phyloP scores from a whole-genome alignment of 2,329 filamentous ascomycete genomes.

The Penicillium verrucosum region DNA sequence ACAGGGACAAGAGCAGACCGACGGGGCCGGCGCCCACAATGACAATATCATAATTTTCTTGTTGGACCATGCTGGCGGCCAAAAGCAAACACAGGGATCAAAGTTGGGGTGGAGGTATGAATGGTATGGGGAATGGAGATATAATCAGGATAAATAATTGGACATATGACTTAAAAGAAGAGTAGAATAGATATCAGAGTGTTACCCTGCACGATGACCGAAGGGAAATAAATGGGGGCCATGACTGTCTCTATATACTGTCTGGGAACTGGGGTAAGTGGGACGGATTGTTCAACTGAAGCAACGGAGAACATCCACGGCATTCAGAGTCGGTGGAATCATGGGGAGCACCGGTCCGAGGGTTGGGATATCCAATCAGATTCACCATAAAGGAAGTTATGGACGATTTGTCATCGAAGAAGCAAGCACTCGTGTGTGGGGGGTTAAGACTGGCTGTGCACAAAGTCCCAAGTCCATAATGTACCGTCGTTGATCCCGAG shows the following conservation, averaged over 20 bases:
- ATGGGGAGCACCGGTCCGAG: conserved; percentile 16
- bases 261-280: conserved; percentile 19
- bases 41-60: conserved; percentile 64
- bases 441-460: neutral
- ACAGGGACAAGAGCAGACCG: conserved; percentile 81
- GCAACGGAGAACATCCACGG: conserved; percentile 33
- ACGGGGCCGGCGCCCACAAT: conserved; percentile 88
- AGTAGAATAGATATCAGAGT: neutral
- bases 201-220: conserved; percentile 8
- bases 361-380: conserved; percentile 9
- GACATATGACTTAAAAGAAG: neutral
- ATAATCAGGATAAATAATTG: neutral
- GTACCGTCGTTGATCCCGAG: conserved; percentile 27
- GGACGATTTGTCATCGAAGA: conserved; percentile 3
- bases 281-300: conserved; percentile 8
- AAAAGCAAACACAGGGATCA: neutral
- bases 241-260: conserved; percentile 29
- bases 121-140: neutral
- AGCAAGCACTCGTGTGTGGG: conserved; percentile 12
- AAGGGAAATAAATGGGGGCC: conserved; percentile 14
- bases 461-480: conserved; percentile 16
- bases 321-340: conserved; percentile 36
- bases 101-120: neutral
- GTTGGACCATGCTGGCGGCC: conserved; percentile 29
- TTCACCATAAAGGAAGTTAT: neutral